Percentiles rank a stretch among this genome's conserved stretches.
Conservation (phyloP, 2,329 filamentous ascomycete genomes). For the Xylariaceae sp. region DNA sequence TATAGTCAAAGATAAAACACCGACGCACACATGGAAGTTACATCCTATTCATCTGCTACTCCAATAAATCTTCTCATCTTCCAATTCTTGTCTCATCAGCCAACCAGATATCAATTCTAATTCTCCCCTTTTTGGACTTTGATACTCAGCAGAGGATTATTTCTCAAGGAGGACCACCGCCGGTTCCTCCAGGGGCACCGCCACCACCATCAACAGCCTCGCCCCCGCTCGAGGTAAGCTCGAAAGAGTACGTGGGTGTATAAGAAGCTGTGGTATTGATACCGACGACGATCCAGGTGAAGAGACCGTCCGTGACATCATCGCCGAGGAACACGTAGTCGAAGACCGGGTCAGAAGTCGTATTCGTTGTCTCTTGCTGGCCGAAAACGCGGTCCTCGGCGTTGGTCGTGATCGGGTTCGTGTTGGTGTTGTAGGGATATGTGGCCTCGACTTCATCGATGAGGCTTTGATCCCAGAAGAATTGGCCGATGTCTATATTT, state of each 20-base stretch:
- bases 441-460: slow-evolving; percentile 5
- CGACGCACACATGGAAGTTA: no score
- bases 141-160: neutral
- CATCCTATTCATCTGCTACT: no score
- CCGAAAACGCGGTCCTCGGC: slow-evolving; percentile 6
- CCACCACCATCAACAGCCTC: neutral
- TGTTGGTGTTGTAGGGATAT: slow-evolving; percentile 6
- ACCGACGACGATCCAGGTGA: slow-evolving; percentile 8
- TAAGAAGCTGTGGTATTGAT: slow-evolving; percentile 8
- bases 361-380: slow-evolving; percentile 1
- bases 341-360: slow-evolving; percentile 3
- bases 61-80: no score
- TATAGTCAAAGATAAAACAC: no score
- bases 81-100: no score
- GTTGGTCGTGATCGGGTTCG: slow-evolving; percentile 8
- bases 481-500: slow-evolving; percentile 7
- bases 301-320: slow-evolving; percentile 4
- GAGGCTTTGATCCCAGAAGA: slow-evolving; percentile 9
- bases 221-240: slow-evolving; percentile 1
- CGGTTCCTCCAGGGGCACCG: neutral
- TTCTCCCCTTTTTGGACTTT: no score
- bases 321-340: slow-evolving; percentile 10
- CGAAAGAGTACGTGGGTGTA: slow-evolving; percentile 6
- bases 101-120: no score
- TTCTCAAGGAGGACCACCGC: neutral